Conservation (phyloP, 2,329 filamentous ascomycete genomes). For the Alternaria sp. region DNA sequence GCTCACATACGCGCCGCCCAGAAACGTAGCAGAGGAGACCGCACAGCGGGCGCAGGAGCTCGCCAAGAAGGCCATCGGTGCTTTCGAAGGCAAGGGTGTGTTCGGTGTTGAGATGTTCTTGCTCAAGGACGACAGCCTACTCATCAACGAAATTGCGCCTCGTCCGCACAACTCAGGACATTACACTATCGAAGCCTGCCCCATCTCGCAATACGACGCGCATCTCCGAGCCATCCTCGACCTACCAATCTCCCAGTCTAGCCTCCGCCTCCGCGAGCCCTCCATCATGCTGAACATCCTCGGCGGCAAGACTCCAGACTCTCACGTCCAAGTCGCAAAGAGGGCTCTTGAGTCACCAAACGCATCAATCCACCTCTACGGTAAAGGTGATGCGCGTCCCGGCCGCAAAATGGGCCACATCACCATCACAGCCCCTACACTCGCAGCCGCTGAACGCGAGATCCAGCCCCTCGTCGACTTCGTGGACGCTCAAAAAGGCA, state of each 20-base stretch:
- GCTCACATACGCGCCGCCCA: constrained; percentile 84
- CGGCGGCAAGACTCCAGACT: constrained; percentile 65
- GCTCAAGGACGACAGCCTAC: constrained; percentile 70
- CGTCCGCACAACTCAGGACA: constrained; percentile 91
- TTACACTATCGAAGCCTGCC: constrained; percentile 91
- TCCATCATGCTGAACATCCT: constrained; percentile 66
- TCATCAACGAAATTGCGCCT: constrained; percentile 88
- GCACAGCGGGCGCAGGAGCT: constrained; percentile 73
- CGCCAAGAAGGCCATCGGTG: constrained; percentile 77
- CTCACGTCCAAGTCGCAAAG: constrained; percentile 66
- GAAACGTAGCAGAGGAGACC: constrained; percentile 67
- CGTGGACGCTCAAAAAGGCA: constrained; percentile 62
- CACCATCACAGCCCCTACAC: constrained; percentile 74
- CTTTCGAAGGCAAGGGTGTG: constrained; percentile 85
- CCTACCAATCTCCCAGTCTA: constrained; percentile 59
- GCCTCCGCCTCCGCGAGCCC: constrained; percentile 64
- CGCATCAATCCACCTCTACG: constrained; percentile 83
- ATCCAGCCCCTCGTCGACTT: constrained; percentile 73
- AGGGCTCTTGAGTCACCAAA: constrained; percentile 64
- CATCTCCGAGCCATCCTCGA: constrained; percentile 85
- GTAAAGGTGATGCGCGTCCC: constrained; percentile 81
- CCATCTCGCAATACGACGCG: constrained; percentile 88
- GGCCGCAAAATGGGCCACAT: constrained; percentile 96
- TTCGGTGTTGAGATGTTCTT: constrained; percentile 98
- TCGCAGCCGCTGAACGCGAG: constrained; percentile 70